Conservation (phyloP, 2,329 filamentous ascomycete genomes). For the Neofusicoccum sp. region DNA sequence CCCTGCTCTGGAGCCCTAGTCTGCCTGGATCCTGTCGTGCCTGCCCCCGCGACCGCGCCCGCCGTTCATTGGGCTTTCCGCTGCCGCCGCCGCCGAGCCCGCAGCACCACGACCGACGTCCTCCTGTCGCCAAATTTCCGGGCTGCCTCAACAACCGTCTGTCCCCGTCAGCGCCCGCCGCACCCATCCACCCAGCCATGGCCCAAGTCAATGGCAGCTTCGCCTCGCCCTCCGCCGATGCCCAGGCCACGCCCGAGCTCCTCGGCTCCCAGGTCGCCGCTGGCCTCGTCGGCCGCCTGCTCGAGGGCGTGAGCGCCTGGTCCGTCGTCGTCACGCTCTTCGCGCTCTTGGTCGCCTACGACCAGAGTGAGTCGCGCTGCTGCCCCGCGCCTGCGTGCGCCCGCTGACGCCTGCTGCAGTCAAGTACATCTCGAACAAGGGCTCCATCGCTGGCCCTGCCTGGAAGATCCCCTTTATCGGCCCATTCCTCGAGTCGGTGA, state of each 20-base stretch:
- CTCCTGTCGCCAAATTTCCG: background rate
- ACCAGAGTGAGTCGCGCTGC: conserved; percentile 69
- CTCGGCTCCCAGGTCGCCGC: conserved; percentile 29
- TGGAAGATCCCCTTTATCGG: conserved; percentile 63
- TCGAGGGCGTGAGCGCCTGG: conserved; percentile 32
- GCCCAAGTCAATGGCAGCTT: conserved; percentile 37
- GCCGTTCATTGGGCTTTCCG: conserved; percentile 1
- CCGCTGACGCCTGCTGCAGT: conserved; percentile 33
- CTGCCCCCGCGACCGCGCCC: background rate
- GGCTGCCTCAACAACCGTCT: background rate
- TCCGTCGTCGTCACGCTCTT: conserved; percentile 70
- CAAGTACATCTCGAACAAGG: conserved; percentile 48
- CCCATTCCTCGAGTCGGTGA: conserved; percentile 89
- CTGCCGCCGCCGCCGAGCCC: background rate
- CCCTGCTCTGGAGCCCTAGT: background rate
- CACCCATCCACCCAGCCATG: conserved; percentile 4
- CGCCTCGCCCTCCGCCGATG: conserved; percentile 40
- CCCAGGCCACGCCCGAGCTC: conserved; percentile 33
- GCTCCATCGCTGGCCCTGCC: conserved; percentile 45
- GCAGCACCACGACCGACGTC: background rate
- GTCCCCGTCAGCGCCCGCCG: background rate
- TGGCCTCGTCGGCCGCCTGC: conserved; percentile 32
- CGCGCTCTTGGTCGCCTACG: conserved; percentile 72
- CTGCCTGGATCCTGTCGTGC: conserved; percentile 3
- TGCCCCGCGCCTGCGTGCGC: background rate